Conservation (phyloP, 2,329 filamentous ascomycete genomes). For the Cercospora sp. region DNA sequence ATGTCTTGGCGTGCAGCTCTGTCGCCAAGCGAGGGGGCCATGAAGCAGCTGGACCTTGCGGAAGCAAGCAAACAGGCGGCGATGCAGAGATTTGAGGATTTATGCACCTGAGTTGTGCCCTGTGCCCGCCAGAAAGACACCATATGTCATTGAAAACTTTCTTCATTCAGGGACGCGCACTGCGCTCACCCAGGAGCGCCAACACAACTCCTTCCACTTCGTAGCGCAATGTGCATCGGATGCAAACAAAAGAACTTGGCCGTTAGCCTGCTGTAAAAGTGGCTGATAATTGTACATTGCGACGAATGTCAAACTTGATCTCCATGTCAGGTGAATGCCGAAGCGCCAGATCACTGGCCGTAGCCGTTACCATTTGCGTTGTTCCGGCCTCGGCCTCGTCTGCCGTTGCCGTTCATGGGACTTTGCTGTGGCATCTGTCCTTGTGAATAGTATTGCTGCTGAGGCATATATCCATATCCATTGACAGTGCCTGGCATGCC, state of each 20-base stretch:
- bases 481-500: conserved; percentile 32
- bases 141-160: background rate
- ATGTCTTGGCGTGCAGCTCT: background rate
- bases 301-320: conserved; percentile 5
- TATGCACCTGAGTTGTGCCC: background rate
- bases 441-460: conserved; percentile 29
- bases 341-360: conserved; percentile 3
- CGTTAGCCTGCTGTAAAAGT: background rate
- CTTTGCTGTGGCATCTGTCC: conserved; percentile 27
- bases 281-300: conserved; percentile 2
- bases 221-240: conserved; percentile 5
- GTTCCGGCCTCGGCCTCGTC: conserved; percentile 20
- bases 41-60: too few relatives aligned
- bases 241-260: conserved; percentile 5
- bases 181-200: background rate
- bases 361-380: conserved; percentile 8
- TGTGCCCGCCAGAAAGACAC: background rate
- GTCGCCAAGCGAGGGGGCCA: background rate
- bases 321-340: background rate
- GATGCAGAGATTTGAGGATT: background rate
- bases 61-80: background rate
- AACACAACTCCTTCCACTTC: background rate
- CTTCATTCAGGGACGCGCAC: background rate
- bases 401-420: conserved; percentile 25
- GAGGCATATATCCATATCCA: conserved; percentile 33